Percentiles rank a stretch among this genome's conserved stretches.
phyloP scores from a whole-genome alignment of 1,139 yeast species.

The Ashbya aceris region DNA sequence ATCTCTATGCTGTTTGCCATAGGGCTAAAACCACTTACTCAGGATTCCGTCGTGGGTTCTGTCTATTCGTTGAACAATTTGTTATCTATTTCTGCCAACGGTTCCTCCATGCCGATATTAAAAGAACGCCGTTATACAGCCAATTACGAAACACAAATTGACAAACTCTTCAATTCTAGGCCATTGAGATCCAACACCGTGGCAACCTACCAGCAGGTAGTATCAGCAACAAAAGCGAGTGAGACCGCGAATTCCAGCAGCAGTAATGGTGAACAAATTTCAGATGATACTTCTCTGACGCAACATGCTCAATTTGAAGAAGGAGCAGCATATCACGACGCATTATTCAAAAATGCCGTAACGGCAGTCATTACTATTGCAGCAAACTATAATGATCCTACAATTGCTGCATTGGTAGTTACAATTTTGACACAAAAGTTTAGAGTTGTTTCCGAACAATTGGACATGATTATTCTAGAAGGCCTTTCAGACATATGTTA shows the following conservation, averaged over 20 bases:
- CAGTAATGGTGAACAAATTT: neutral
- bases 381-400: slow-evolving; percentile 57
- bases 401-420: slow-evolving; percentile 71
- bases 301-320: slow-evolving; percentile 8
- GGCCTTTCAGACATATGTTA: slow-evolving; percentile 49
- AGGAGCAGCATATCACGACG: slow-evolving; percentile 12
- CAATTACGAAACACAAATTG: slow-evolving; percentile 9
- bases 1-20: slow-evolving; percentile 35
- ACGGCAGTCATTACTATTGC: slow-evolving; percentile 67
- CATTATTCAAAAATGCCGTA: slow-evolving; percentile 48
- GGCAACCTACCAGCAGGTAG: slow-evolving; percentile 18
- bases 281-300: slow-evolving; percentile 6
- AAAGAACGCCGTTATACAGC: slow-evolving; percentile 30
- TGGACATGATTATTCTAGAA: slow-evolving; percentile 38
- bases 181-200: slow-evolving; percentile 15
- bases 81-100: slow-evolving; percentile 47
- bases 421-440: slow-evolving; percentile 79
- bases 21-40: slow-evolving; percentile 40
- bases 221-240: slow-evolving; percentile 6
- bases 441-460: slow-evolving; percentile 34
- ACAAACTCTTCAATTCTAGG: slow-evolving; percentile 13
- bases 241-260: slow-evolving; percentile 2
- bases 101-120: slow-evolving; percentile 26
- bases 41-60: slow-evolving; percentile 79
- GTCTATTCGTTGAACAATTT: slow-evolving; percentile 77